Evolutionary conservation across 495 filamentous ascomycete genomes (phyloP), one percentile per base, ranked within the genome.

Genomic region (Platismatia glauca): DNA sequence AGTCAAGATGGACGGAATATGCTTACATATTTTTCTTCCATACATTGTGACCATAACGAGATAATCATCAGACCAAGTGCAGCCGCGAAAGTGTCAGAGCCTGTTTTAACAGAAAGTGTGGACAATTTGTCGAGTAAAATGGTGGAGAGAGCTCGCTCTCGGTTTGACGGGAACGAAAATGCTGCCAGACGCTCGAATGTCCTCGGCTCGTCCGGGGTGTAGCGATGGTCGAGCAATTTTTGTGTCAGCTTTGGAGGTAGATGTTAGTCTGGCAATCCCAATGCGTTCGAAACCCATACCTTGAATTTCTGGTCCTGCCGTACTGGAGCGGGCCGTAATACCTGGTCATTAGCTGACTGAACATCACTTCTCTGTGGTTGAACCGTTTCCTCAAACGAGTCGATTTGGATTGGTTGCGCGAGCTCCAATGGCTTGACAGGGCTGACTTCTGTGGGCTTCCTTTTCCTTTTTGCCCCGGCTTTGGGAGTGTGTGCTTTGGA

Each of bases 401-500:
- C 48, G 48, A 37, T 50, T 48, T 53, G 34, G 16, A 34, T 24
- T 29, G 59, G 44, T 37, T 79, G 77, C 46, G 76, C 82, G 34
- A 86, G 67, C n/a, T 79, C 75, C 37, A 87, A 66, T 15, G 77
- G 66, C 46, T 75, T 77, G 18, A 75, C 73, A 7, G 85, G 82
- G 62, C 82, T 84, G 55, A 81, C 79, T 44, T 82, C 77, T 44
- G 76, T 75, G 13, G 73, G 66, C 59, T 78, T 78, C 55, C 87
- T 75, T 70, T 88, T 89, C 59, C 88, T 77, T 67, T 89, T 90
- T 6, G 74, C 73, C 11, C 77, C 79, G 31, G 76, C 76, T 55
- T 80, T 84, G n/a, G 85, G 81, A 1, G 87, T 89, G 8, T 68
- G 69, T 37, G 77, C 72, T 62, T 83, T 86, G 9, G 75, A 79